Percentiles rank a stretch among this genome's conserved stretches.
Evolutionary conservation across 495 filamentous ascomycete species (phyloP).

Genomic region (Beverwykella pulmonaria): DNA sequence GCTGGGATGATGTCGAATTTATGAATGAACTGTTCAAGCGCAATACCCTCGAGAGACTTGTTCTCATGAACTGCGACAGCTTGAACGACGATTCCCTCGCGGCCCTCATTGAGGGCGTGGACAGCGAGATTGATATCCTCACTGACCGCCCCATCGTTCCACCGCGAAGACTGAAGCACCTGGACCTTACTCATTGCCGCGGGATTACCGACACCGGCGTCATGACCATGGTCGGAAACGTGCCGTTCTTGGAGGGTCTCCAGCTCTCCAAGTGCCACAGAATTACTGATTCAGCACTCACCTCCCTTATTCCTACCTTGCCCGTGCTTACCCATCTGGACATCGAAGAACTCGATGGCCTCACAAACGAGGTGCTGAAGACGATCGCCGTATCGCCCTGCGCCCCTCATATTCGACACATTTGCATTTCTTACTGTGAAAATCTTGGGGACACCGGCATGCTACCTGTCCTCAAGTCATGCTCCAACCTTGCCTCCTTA

Average conservation of each 20-base stretch:
- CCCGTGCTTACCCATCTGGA: slow-evolving; percentile 84
- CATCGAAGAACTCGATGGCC: slow-evolving; percentile 76
- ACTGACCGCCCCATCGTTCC: slow-evolving; percentile 75
- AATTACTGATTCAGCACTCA: slow-evolving; percentile 74
- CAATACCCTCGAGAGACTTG: slow-evolving; percentile 78
- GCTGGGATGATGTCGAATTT: slow-evolving; percentile 72
- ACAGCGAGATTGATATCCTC: slow-evolving; percentile 76
- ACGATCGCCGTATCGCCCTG: slow-evolving; percentile 76
- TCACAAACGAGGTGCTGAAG: slow-evolving; percentile 74
- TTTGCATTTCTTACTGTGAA: slow-evolving; percentile 90
- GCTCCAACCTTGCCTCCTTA: slow-evolving; percentile 66
- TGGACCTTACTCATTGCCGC: slow-evolving; percentile 80
- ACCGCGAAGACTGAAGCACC: slow-evolving; percentile 75
- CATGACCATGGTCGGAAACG: slow-evolving; percentile 65
- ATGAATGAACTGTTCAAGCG: slow-evolving; percentile 71
- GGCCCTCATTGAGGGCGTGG: slow-evolving; percentile 69
- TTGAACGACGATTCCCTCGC: slow-evolving; percentile 72
- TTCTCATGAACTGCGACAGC: slow-evolving; percentile 74
- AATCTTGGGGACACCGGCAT: slow-evolving; percentile 81
- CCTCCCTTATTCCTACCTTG: slow-evolving; percentile 70
- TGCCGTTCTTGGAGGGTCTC: slow-evolving; percentile 79
- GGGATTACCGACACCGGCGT: slow-evolving; percentile 72
- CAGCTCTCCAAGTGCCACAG: slow-evolving; percentile 72
- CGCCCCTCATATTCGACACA: slow-evolving; percentile 68
- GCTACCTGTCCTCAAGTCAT: slow-evolving; percentile 77